Base-by-base conservation (phyloP, 352 stramenopile species). In the Elongisporangium anandrum region DNA sequence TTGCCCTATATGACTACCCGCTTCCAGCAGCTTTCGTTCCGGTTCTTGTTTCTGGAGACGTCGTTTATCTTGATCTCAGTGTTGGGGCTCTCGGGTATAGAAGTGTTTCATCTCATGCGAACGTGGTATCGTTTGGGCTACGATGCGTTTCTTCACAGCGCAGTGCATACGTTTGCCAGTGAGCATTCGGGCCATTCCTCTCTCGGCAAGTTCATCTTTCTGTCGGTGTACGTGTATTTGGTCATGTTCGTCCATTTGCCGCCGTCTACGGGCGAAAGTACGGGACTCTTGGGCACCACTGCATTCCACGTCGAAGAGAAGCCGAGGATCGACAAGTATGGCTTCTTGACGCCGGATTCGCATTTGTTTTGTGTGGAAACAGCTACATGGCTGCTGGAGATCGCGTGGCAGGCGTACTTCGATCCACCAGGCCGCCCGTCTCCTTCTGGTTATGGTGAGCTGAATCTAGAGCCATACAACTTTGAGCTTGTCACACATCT, bases 311-410 rank as follows among this genome's bases (percentile, higher is more conserved):
- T 93, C 12, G 67, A 92, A 54, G 80, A 92, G 48, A 74, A 72
- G 21, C 77, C 81, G 52, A 72, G 75, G 15, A 56, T 87, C 20
- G 78, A 90, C 39, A 71, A 70, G 15, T 89, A 88, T 19, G 79
- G 79, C 24, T 89, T 87, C 38, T 61, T 89, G 2, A 77, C 78
- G 4, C 67, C 83, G 2, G 77, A 92, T 51, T 88, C 80, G 9
- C 86, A 88, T 59, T 64, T 95, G 13, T 95, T 96, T 62, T 96
- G 88, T 56, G 84, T 96, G 23, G 85, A 96, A 70, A 93, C 88
- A 2, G 79, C 88, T 16, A 73, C 73, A 24, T 94, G 81, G 81
- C 54, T 96, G 21, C 61, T 95, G 22, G 86, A 96, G 54, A 60
- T 95, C 9, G 81, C 88, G 21, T 95, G 83, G 70, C 86, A 96